A percentile compares a stretch with the other conserved stretches of the same genome.
These are phyloP conservation scores for Pinus taeda DNA, from an alignment of 75 land plant genomes.

Conservation along the genomic window DNA sequence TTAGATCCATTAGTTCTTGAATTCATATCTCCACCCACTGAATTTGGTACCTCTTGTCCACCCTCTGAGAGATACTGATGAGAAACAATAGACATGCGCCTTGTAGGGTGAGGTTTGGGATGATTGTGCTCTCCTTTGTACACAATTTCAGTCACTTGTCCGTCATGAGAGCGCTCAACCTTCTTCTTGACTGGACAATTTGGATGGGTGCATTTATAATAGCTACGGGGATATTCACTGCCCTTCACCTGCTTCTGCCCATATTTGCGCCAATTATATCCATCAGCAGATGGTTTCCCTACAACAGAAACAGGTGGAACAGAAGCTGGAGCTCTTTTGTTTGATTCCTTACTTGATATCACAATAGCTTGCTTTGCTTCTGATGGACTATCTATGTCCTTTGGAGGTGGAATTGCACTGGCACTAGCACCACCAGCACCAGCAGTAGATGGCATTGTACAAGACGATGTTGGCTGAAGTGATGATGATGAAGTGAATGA, in stretches of 20 bases:
- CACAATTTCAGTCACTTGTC: conserved; percentile 44
- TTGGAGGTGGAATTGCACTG: conserved; percentile 3
- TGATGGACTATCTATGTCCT: not conserved
- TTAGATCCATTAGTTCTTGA: conserved; percentile 7
- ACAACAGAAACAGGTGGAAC: conserved; percentile 12
- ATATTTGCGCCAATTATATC: conserved; percentile 47
- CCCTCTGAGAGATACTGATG: conserved; percentile 26
- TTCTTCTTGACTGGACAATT: conserved; percentile 44
- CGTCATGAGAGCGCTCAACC: conserved; percentile 38
- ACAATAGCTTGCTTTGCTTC: conserved; percentile 17
- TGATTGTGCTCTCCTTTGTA: conserved; percentile 54
- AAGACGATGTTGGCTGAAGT: not conserved
- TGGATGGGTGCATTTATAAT: conserved; percentile 48
- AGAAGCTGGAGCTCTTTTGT: conserved; percentile 22
- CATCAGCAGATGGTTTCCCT: conserved; percentile 62
- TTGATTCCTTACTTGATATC: conserved; percentile 14
- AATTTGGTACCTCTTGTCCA: conserved; percentile 7
- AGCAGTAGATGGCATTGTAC: not conserved
- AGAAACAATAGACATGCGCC: conserved; percentile 24
- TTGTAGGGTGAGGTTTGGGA: conserved; percentile 62
- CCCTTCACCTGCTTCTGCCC: conserved; percentile 59
- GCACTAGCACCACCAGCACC: conserved; percentile 1
- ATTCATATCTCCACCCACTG: conserved; percentile 17
- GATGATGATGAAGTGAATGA: not conserved
- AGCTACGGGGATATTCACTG: conserved; percentile 53